These are phyloP conservation scores for Plasmodium berghei DNA, from an alignment of 169 alveolate species.

Conservation along the genomic window DNA sequence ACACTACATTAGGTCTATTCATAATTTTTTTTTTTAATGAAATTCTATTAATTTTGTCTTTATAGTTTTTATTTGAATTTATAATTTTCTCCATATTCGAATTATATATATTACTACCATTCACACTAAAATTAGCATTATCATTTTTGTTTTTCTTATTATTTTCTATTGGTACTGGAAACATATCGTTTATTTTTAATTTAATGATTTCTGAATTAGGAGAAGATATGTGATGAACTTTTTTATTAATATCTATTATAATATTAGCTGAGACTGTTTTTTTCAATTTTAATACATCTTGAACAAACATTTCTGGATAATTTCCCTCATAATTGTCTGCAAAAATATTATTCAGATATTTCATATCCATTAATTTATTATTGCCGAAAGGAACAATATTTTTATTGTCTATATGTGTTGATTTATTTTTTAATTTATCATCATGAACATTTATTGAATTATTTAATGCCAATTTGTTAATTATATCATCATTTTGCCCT, in stretches of 20 bases:
- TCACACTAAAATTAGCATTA: neutral
- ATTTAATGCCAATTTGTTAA: neutral
- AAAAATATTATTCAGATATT: neutral
- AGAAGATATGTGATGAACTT: conserved; percentile 52
- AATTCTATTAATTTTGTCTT: conserved; percentile 6
- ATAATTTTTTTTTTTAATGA: neutral
- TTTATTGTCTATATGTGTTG: conserved; percentile 13
- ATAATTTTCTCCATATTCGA: conserved; percentile 19
- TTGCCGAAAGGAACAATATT: conserved; percentile 9
- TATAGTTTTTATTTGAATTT: conserved; percentile 10
- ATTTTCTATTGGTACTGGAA: conserved; percentile 36
- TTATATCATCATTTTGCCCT: neutral
- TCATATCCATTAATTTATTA: conserved; percentile 4
- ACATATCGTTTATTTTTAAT: conserved; percentile 45
- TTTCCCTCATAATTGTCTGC: conserved; percentile 41
- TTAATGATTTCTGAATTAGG: conserved; percentile 45
- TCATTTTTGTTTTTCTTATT: neutral
- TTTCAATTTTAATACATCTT: conserved; percentile 40
- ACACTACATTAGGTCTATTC: conserved; percentile 24
- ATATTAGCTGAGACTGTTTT: conserved; percentile 68
- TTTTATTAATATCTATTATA: conserved; percentile 52
- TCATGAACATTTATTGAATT: conserved; percentile 6
- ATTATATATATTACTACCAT: neutral
- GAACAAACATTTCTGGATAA: conserved; percentile 74
- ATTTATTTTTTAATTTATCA: neutral